A percentile compares a stretch with the other conserved stretches of the same genome.
Conservation (phyloP, 208 protist genomes). For the Plasmodiophora brassicae region DNA sequence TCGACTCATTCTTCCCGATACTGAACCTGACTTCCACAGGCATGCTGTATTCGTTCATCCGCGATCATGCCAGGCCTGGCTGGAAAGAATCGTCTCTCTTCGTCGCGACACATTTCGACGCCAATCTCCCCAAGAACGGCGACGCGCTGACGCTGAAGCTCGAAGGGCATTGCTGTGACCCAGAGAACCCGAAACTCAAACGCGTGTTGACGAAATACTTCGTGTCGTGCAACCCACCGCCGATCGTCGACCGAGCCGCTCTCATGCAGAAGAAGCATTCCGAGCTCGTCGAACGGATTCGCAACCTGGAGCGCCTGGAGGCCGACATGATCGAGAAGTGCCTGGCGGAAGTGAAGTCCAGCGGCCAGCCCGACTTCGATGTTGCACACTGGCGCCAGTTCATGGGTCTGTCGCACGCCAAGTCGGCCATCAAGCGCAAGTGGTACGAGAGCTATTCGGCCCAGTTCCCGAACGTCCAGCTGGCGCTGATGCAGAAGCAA, state of each 20-base stretch:
- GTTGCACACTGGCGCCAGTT: background rate
- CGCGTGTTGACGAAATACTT: background rate
- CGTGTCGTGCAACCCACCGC: background rate
- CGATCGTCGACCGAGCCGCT: background rate
- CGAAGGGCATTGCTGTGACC: background rate
- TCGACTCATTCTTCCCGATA: background rate
- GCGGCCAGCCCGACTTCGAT: background rate
- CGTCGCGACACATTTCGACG: background rate
- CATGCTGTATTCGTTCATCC: background rate
- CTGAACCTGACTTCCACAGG: background rate
- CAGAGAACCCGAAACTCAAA: background rate
- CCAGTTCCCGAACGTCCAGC: background rate
- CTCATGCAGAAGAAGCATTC: background rate
- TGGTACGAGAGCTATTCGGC: background rate
- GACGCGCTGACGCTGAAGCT: background rate
- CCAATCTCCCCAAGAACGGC: background rate
- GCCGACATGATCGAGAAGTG: background rate
- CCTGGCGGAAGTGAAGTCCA: background rate
- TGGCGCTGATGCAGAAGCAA: background rate
- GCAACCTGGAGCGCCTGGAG: background rate
- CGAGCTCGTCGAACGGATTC: background rate
- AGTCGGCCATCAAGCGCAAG: background rate
- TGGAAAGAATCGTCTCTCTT: background rate
- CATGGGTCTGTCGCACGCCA: background rate
- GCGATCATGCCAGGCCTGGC: background rate